phyloP scores from a whole-genome alignment of 257 asterid species.

The Solanum virginianum region DNA sequence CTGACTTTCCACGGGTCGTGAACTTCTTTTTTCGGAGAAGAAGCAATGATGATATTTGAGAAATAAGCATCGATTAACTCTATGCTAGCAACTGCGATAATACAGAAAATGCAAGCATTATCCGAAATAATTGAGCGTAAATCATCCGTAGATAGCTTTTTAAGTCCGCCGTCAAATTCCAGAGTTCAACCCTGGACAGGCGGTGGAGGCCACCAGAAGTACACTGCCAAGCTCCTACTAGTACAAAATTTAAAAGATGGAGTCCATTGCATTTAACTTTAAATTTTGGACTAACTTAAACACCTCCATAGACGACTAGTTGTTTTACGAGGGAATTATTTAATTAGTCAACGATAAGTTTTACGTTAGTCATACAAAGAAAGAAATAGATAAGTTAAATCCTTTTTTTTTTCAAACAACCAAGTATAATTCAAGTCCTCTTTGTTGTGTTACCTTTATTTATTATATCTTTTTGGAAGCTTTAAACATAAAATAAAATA shows the following conservation, averaged over 20 bases:
- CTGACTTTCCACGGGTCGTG: not conserved
- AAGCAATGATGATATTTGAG: no score
- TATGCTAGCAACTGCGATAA: fast-evolving
- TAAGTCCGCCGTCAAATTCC: fast-evolving
- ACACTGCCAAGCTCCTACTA: not conserved
- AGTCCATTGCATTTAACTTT: not conserved
- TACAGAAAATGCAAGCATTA: no score
- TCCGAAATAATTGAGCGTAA: no score
- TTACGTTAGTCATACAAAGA: not conserved
- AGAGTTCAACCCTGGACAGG: no score
- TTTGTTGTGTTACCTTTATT: not conserved
- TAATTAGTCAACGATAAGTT: not conserved
- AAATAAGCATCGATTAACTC: no score
- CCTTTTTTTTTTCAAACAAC: not conserved
- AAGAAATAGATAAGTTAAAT: not conserved
- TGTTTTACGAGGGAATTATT: not conserved
- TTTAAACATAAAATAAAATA: not conserved
- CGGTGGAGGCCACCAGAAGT: not conserved
- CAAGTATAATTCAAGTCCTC: not conserved
- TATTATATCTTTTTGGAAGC: not conserved
- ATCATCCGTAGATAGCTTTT: no score
- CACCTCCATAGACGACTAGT: not conserved
- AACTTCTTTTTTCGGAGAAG: no score
- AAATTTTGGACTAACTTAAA: not conserved
- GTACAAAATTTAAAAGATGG: not conserved